Conservation (phyloP, 2,329 filamentous ascomycete species). For the Trichoderma sp. region DNA sequence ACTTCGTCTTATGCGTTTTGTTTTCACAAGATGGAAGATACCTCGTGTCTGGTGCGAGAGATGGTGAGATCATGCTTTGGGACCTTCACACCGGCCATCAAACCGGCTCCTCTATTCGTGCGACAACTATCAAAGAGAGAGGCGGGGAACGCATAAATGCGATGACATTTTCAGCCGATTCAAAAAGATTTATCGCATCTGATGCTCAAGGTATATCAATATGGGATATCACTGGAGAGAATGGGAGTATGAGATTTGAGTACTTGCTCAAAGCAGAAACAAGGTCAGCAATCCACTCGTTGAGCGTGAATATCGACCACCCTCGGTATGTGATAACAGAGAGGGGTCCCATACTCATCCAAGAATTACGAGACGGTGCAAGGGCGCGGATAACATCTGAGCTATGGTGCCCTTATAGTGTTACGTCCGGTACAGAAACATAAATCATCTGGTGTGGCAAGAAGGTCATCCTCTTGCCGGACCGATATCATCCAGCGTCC, state of each 20-base stretch:
- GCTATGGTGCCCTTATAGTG: background rate
- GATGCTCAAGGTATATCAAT: background rate
- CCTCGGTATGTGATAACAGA: background rate
- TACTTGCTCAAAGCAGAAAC: background rate
- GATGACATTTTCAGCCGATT: background rate
- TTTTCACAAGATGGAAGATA: background rate
- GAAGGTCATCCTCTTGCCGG: background rate
- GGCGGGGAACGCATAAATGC: background rate
- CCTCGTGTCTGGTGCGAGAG: background rate
- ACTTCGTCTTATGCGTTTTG: background rate
- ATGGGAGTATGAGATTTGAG: background rate
- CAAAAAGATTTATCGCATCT: background rate
- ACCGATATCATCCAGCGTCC: background rate
- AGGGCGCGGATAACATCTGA: no score
- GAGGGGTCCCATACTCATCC: background rate
- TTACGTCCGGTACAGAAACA: background rate
- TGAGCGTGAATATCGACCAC: background rate
- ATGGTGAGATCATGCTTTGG: background rate
- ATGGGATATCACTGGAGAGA: background rate
- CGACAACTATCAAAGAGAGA: background rate
- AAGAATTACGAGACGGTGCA: background rate
- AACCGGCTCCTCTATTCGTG: background rate
- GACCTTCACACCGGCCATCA: background rate
- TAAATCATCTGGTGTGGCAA: background rate
- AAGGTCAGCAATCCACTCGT: background rate